phyloP scores from a whole-genome alignment of 352 stramenopile species.

The Pythium chondricola region DNA sequence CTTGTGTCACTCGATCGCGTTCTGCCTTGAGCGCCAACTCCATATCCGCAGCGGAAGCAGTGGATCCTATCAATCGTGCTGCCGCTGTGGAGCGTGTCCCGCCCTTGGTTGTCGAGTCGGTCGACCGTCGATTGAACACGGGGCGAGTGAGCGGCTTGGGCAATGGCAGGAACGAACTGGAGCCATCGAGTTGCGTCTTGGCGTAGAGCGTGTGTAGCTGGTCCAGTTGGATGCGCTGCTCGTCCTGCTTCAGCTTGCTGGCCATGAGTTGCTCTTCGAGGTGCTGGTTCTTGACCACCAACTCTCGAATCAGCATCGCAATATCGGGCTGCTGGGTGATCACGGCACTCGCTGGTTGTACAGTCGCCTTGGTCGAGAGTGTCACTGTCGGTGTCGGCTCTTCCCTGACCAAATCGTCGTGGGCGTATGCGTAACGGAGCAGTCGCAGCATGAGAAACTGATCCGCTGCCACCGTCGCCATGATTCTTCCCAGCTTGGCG shows the following conservation, averaged over 20 bases:
- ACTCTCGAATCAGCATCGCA: slow-evolving; percentile 28
- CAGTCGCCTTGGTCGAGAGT: neutral
- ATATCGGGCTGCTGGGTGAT: slow-evolving; percentile 3
- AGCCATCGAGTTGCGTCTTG: slow-evolving; percentile 19
- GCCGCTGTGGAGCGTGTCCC: slow-evolving; percentile 1
- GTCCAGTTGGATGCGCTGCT: slow-evolving; percentile 58
- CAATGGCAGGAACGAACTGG: slow-evolving; percentile 29
- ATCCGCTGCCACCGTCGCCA: neutral
- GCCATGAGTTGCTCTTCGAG: slow-evolving; percentile 46
- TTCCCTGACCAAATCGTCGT: neutral
- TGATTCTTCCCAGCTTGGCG: slow-evolving; percentile 19
- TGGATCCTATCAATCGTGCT: slow-evolving; percentile 19
- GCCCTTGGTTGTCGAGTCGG: neutral
- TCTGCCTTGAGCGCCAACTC: slow-evolving; percentile 41
- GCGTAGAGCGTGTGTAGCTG: slow-evolving; percentile 57
- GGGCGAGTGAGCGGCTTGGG: slow-evolving; percentile 18
- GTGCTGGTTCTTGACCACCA: slow-evolving; percentile 34
- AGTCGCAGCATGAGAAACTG: slow-evolving; percentile 36
- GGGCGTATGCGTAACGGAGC: slow-evolving; percentile 7
- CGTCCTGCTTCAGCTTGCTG: slow-evolving; percentile 43
- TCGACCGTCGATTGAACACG: neutral
- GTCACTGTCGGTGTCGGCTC: neutral
- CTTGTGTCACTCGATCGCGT: slow-evolving; percentile 28
- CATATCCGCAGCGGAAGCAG: slow-evolving; percentile 28
- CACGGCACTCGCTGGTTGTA: too few species aligned